Conservation (phyloP, 75 land plant species). For the Cupressus sempervirens region DNA sequence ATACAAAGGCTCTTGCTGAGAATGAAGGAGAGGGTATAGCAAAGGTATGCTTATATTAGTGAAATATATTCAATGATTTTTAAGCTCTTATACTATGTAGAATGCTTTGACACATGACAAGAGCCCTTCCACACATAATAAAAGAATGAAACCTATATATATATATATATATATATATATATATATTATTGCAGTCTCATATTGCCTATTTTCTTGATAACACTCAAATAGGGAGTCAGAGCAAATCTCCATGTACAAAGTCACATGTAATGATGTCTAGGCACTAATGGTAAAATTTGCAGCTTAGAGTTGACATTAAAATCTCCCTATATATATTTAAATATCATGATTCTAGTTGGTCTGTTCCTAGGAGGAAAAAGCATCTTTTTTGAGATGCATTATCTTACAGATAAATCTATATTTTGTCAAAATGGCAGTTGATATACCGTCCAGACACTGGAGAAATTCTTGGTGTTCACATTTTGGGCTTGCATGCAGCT, state of each 20-base stretch:
- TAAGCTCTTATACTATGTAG: background rate
- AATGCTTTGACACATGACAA: background rate
- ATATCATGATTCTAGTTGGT: background rate
- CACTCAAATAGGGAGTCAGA: background rate
- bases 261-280: background rate
- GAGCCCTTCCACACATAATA: background rate
- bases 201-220: background rate
- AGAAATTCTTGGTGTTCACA: slow-evolving; percentile 97
- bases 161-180: no score
- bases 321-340: background rate
- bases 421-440: slow-evolving; percentile 43
- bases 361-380: background rate
- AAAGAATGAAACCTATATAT: background rate
- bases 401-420: background rate
- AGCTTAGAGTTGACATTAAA: background rate
- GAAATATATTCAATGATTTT: background rate
- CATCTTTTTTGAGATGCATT: background rate
- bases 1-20: slow-evolving; percentile 98
- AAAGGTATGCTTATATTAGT: slow-evolving; percentile 48
- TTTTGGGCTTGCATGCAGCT: slow-evolving; percentile 97
- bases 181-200: background rate
- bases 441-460: slow-evolving; percentile 97
- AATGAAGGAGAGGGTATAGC: slow-evolving; percentile 99
- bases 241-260: background rate
- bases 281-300: background rate